Conservation (phyloP, 208 protist species). For the Leishmania amazonensis region DNA sequence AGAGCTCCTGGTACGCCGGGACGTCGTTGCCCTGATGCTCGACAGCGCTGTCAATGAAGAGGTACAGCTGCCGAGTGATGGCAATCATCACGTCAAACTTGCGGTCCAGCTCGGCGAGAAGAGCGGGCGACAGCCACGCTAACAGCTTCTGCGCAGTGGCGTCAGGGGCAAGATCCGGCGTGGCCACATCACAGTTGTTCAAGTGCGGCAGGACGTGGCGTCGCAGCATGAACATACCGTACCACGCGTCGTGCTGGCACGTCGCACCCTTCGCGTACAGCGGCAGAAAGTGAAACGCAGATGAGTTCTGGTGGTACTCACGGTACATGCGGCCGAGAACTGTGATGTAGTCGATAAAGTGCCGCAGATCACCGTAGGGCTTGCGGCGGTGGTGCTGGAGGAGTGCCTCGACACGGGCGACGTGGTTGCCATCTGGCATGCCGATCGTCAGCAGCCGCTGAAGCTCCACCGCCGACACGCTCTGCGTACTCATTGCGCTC, state of each 20-base stretch:
- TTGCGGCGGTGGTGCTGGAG: conserved; percentile 88
- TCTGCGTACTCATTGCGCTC: conserved; percentile 61
- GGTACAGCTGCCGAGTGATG: conserved; percentile 96
- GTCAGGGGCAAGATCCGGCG: conserved; percentile 62
- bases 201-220: conserved; percentile 90
- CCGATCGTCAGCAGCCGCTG: conserved; percentile 73
- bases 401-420: conserved; percentile 81
- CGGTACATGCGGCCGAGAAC: conserved; percentile 86
- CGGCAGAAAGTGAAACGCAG: conserved; percentile 78
- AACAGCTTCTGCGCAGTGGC: conserved; percentile 49
- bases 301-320: conserved; percentile 69
- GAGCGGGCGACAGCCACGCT: conserved; percentile 57
- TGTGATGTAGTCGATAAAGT: conserved; percentile 79
- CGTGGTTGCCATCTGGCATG: conserved; percentile 54
- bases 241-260: conserved; percentile 91
- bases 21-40: conserved; percentile 96
- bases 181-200: conserved; percentile 56
- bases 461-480: conserved; percentile 58
- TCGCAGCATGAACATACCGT: conserved; percentile 89
- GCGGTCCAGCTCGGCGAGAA: conserved; percentile 73
- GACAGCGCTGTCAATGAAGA: conserved; percentile 87
- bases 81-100: conserved; percentile 97
- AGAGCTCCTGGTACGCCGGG: conserved; percentile 95
- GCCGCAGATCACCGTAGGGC: conserved; percentile 71
- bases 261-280: conserved; percentile 67